phyloP scores from a whole-genome alignment of 106 monocot genomes.

The Acorus gramineus region DNA sequence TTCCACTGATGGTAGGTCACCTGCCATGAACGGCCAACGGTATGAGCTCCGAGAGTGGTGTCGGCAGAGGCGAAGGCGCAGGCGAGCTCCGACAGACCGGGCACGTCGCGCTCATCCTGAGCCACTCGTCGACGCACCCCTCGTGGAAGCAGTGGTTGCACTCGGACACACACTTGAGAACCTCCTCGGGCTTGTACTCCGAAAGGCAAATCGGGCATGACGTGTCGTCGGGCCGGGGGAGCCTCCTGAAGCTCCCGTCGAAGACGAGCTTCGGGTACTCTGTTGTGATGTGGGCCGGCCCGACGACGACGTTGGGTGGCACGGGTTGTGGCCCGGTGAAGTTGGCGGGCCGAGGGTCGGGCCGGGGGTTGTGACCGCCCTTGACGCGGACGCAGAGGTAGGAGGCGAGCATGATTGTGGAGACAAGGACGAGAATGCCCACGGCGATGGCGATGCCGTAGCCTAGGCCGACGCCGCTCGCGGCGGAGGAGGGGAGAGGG shows the following conservation, averaged over 20 bases:
- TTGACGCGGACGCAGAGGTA: constrained; percentile 76
- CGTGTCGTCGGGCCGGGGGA: constrained; percentile 6
- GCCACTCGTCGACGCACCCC: constrained; percentile 64
- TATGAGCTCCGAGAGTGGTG: constrained; percentile 69
- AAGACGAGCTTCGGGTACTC: constrained; percentile 54
- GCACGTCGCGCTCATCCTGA: constrained; percentile 60
- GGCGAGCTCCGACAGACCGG: constrained; percentile 72
- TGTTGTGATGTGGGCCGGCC: constrained; percentile 19
- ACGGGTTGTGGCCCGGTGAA: not conserved
- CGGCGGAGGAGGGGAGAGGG: not conserved
- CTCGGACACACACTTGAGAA: constrained; percentile 37
- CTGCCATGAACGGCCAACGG: constrained; percentile 53
- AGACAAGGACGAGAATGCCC: constrained; percentile 70
- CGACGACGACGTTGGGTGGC: not conserved
- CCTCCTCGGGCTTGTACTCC: constrained; percentile 47
- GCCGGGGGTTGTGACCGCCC: constrained; percentile 7
- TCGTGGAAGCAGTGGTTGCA: constrained; percentile 76
- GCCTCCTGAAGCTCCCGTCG: not conserved
- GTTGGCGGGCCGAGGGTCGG: not conserved
- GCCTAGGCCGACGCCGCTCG: constrained; percentile 55
- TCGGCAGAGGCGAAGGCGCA: constrained; percentile 44
- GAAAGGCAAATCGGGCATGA: constrained; percentile 69
- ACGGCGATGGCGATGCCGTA: constrained; percentile 87
- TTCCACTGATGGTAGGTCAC: constrained; percentile 11
- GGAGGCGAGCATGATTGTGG: constrained; percentile 79